phyloP scores from a whole-genome alignment of 768 basidiomycete species.

The Kwoniella pini region DNA sequence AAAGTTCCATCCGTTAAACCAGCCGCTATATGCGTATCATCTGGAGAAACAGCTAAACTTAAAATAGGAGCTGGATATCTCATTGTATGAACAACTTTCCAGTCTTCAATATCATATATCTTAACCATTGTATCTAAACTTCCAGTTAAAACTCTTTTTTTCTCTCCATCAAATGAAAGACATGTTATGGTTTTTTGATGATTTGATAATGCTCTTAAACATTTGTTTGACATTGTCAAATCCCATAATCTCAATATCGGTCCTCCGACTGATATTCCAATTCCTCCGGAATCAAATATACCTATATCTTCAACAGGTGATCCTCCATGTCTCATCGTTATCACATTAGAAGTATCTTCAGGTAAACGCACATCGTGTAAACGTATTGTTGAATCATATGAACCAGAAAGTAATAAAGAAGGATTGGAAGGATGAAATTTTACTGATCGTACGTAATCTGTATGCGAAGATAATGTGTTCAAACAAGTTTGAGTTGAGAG shows the following conservation, averaged over 20 bases:
- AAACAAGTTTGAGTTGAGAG: conserved; percentile 81
- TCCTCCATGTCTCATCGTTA: conserved; percentile 60
- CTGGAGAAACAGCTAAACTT: conserved; percentile 91
- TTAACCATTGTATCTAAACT: conserved; percentile 97
- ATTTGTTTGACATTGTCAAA: conserved; percentile 68
- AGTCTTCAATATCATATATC: conserved; percentile 88
- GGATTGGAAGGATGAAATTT: conserved; percentile 81
- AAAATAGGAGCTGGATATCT: conserved; percentile 91
- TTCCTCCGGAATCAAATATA: conserved; percentile 74
- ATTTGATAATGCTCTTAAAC: conserved; percentile 87
- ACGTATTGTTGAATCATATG: conserved; percentile 88
- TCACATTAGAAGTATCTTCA: conserved; percentile 57
- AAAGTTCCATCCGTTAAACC: conserved; percentile 98
- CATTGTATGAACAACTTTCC: conserved; percentile 98
- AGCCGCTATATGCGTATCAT: conserved; percentile 92
- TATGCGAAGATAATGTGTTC: conserved; percentile 77
- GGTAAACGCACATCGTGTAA: conserved; percentile 74
- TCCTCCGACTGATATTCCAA: conserved; percentile 81
- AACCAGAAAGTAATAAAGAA: conserved; percentile 82
- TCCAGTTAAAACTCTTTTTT: conserved; percentile 80
- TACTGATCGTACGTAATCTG: conserved; percentile 94
- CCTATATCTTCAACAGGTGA: conserved; percentile 88
- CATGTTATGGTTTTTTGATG: conserved; percentile 97
- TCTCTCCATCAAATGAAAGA: conserved; percentile 73
- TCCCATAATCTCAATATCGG: conserved; percentile 96